A percentile compares a stretch with the other conserved stretches of the same genome.
Conservation (phyloP, 805 yeast species). For the Saccharomycopsis lassenensis region DNA sequence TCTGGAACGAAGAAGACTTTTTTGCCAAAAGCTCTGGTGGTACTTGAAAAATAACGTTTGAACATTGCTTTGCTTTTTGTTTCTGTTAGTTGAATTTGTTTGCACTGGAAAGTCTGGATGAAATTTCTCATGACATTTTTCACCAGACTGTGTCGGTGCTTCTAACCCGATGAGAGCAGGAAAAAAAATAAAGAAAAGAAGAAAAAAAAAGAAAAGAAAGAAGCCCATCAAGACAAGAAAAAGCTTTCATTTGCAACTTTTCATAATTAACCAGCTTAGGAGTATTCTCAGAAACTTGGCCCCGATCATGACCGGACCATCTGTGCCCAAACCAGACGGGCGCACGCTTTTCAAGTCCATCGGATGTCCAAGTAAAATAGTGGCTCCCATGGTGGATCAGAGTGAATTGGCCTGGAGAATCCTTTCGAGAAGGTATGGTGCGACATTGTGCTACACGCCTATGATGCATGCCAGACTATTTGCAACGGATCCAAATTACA, state of each 20-base stretch:
- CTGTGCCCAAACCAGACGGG: conserved; percentile 4
- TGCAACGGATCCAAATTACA: conserved; percentile 73
- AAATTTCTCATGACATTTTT: too few relatives aligned
- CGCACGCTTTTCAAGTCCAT: conserved; percentile 7
- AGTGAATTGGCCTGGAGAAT: conserved; percentile 94
- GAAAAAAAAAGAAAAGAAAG: too few relatives aligned
- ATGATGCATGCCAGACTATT: conserved; percentile 92
- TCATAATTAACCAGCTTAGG: neutral
- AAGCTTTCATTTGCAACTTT: too few relatives aligned
- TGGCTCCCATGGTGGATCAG: conserved; percentile 99
- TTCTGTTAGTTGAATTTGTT: too few relatives aligned
- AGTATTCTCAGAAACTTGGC: neutral
- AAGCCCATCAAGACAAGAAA: too few relatives aligned
- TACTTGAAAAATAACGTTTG: conserved; percentile 9
- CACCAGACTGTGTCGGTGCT: too few relatives aligned
- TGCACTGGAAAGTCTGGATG: too few relatives aligned
- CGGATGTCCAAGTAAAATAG: conserved; percentile 59
- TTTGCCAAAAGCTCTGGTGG: conserved; percentile 11
- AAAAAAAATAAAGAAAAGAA: too few relatives aligned
- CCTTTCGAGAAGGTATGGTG: conserved; percentile 79
- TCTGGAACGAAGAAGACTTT: conserved; percentile 15
- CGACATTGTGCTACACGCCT: conserved; percentile 89
- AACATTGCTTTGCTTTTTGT: too few relatives aligned
- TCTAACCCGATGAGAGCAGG: too few relatives aligned
- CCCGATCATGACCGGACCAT: neutral